Conservation (phyloP, 2,329 filamentous ascomycete genomes). For the Geoglossum cookeanum region DNA sequence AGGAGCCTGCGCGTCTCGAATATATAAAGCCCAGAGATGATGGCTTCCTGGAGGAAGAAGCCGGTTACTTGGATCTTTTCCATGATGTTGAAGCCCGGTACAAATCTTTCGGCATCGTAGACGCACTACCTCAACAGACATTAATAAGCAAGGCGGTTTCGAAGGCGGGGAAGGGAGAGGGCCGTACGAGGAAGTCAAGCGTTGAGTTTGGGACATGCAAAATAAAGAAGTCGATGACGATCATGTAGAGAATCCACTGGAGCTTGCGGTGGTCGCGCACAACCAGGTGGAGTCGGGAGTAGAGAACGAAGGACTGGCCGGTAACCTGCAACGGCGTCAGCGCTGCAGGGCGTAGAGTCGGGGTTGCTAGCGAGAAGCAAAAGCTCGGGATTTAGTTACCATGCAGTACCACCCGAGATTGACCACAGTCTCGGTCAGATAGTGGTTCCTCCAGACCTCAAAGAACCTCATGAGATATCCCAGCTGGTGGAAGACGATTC, state of each 20-base stretch:
- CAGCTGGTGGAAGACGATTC: slow-evolving; percentile 26
- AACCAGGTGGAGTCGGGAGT: slow-evolving; percentile 30
- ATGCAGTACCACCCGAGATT: slow-evolving; percentile 13
- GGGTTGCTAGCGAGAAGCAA: neutral
- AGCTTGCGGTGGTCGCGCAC: slow-evolving; percentile 22
- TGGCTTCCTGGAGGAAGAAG: slow-evolving; percentile 11
- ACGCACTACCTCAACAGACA: slow-evolving; percentile 14
- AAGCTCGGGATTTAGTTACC: slow-evolving; percentile 14
- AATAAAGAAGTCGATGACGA: slow-evolving; percentile 24
- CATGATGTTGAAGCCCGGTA: slow-evolving; percentile 7
- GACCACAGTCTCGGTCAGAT: slow-evolving; percentile 20
- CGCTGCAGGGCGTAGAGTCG: neutral
- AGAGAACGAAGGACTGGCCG: slow-evolving; percentile 29
- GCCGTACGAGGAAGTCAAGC: slow-evolving; percentile 21
- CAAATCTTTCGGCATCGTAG: slow-evolving; percentile 9
- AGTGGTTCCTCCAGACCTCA: slow-evolving; percentile 18
- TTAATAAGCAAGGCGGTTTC: neutral
- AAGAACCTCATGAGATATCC: slow-evolving; percentile 29
- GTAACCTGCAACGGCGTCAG: slow-evolving; percentile 12
- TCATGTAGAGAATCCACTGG: slow-evolving; percentile 25
- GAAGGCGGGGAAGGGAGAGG: neutral
- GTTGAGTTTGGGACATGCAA: slow-evolving; percentile 28
- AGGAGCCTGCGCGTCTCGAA: slow-evolving; percentile 8
- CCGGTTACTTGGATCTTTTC: slow-evolving; percentile 10
- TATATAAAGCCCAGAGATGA: slow-evolving; percentile 11